Base-by-base conservation (phyloP, 176 grass and related monocot species). In the Lolium rigidum region DNA sequence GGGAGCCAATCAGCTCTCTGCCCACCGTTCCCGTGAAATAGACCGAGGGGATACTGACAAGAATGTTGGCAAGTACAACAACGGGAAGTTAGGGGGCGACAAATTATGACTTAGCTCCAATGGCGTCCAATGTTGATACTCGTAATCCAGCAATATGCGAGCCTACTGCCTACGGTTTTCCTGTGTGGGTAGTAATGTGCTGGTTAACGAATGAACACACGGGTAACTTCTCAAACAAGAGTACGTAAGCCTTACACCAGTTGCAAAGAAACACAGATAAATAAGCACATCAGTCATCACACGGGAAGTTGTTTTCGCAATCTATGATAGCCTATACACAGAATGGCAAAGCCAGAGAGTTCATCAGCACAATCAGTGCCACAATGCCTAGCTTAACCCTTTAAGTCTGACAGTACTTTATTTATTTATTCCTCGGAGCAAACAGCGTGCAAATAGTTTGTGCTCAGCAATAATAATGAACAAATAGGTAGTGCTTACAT, bases 401-500 rank as follows among this genome's bases (percentile, higher is more conserved):
- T 14, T 9, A 39, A 66, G 48, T 80, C 15, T 56, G 13, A 75
- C 35, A 2, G 71, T 82, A 16, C 62, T 85, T 91, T 82, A 85
- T 91, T 88, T 88, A 76, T 88, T 84, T 85, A 82, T 85, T 91
- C 70, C 77, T 91, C 78, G 13, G 82, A 82, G 86, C 86, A 66
- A 91, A 88, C 71, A 72, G 47, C 67, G 56, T 82, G 15, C 86
- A 88, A 56, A 55, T 7, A 82, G 77, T 82, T 39, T 56, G 22
- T 81, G 90, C 86, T 78, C 82, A 0, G 54, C 72, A 64, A 85
- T 71, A 85, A 82, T 85, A 91, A 91, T 91, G 72, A 88, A 91
- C 82, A 88, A 88, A 88, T 91, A 91, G 31, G 82, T 85, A 85
- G 72, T 91, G 80, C 82, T 80, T 82, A 85, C 82, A 91, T 85